Conservation (phyloP, 257 asterid species). For the Ophiorrhiza pumila region DNA sequence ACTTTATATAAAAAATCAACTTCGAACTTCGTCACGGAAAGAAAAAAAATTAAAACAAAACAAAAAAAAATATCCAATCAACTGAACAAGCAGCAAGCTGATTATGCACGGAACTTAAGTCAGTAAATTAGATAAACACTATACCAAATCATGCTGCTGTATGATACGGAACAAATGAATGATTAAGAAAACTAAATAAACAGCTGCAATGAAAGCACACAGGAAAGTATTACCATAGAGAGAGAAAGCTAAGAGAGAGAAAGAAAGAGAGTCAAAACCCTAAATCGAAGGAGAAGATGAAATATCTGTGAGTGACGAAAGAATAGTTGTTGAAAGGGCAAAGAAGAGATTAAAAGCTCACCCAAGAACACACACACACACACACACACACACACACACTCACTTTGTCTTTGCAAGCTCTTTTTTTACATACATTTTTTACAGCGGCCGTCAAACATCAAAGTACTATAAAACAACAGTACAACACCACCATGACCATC, state of each 20-base stretch:
- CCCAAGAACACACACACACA: slow-evolving; percentile 19
- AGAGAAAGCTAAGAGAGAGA: slow-evolving; percentile 6
- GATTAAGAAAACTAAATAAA: background rate
- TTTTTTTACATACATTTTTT: too few relatives aligned
- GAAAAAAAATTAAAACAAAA: background rate
- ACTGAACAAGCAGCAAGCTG: background rate
- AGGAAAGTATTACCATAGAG: background rate
- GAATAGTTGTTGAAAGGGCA: slow-evolving; percentile 37
- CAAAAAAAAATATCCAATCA: background rate
- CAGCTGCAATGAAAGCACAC: slow-evolving; percentile 12
- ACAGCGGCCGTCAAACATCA: too few relatives aligned
- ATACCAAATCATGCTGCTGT: background rate
- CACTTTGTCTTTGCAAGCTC: slow-evolving; percentile 20
- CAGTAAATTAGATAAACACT: background rate
- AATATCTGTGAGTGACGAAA: slow-evolving; percentile 28
- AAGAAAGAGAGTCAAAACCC: slow-evolving; percentile 36
- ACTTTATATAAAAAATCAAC: background rate
- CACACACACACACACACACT: too few relatives aligned
- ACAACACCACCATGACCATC: too few relatives aligned
- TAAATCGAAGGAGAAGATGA: slow-evolving; percentile 32
- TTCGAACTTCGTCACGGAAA: background rate
- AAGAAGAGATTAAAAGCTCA: slow-evolving; percentile 27
- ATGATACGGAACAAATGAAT: background rate
- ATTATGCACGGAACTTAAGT: background rate
- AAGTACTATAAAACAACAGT: too few relatives aligned